These are phyloP conservation scores for Colletotrichum nymphaeae DNA, from an alignment of 2,329 filamentous ascomycete genomes.

Conservation along the genomic window DNA sequence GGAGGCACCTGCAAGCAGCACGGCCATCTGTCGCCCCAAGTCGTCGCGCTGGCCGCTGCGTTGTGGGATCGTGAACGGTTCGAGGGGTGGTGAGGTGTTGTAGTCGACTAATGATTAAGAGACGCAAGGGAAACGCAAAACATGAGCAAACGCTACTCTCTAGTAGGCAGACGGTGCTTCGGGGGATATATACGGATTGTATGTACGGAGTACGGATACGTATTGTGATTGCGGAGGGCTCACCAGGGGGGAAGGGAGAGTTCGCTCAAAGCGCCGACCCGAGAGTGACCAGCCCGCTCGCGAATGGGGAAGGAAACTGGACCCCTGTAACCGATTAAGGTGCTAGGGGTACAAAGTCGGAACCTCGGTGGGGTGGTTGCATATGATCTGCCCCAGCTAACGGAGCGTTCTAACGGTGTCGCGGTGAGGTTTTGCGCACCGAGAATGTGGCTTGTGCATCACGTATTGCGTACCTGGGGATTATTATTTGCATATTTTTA, in stretches of 20 bases:
- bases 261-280: slow-evolving; percentile 25
- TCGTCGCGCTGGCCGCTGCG: slow-evolving; percentile 22
- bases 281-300: slow-evolving; percentile 22
- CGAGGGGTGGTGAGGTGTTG: background rate
- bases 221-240: slow-evolving; percentile 31
- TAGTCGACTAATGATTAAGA: slow-evolving; percentile 4
- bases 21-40: slow-evolving; percentile 34
- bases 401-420: slow-evolving; percentile 25
- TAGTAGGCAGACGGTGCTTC: slow-evolving; percentile 8
- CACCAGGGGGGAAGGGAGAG: slow-evolving; percentile 28
- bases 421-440: slow-evolving; percentile 15
- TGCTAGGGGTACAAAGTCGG: slow-evolving; percentile 28
- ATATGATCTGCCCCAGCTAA: slow-evolving; percentile 32
- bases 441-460: slow-evolving; percentile 26
- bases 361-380: slow-evolving; percentile 33
- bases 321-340: slow-evolving; percentile 34
- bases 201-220: slow-evolving; percentile 16
- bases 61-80: slow-evolving; percentile 15
- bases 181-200: slow-evolving; percentile 33
- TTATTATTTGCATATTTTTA: slow-evolving; percentile 29
- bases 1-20: slow-evolving; percentile 32
- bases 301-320: slow-evolving; percentile 28
- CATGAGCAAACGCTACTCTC: slow-evolving; percentile 9
- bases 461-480: background rate
- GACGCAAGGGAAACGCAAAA: slow-evolving; percentile 5